Percentiles rank a stretch among this genome's conserved stretches.
These are phyloP conservation scores for Ajuga chamaepitys DNA, from an alignment of 257 asterid genomes.

Conservation along the genomic window DNA sequence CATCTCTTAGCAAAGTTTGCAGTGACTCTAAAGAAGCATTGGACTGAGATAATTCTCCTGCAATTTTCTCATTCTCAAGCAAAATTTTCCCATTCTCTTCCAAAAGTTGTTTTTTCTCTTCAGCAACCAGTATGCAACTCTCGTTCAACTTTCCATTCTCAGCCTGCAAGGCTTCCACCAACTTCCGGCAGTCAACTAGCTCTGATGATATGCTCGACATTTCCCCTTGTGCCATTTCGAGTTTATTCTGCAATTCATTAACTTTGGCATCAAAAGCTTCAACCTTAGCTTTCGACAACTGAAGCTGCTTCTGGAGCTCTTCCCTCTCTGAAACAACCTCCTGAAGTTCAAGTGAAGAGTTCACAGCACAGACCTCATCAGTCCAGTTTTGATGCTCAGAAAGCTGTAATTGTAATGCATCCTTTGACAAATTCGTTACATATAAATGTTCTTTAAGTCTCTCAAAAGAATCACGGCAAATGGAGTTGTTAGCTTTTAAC, in stretches of 20 bases:
- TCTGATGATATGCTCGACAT: constrained; percentile 56
- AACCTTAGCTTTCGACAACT: constrained; percentile 48
- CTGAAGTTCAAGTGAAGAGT: constrained; percentile 47
- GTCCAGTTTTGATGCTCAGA: constrained; percentile 49
- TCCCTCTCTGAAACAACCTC: constrained; percentile 42
- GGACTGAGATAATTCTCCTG: constrained; percentile 46
- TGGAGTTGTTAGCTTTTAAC: constrained; percentile 17
- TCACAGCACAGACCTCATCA: constrained; percentile 37
- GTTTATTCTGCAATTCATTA: constrained; percentile 52
- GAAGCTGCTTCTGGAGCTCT: constrained; percentile 51
- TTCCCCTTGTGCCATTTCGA: constrained; percentile 53
- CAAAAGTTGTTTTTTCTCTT: constrained; percentile 50
- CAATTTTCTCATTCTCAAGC: constrained; percentile 46
- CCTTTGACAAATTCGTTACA: constrained; percentile 58
- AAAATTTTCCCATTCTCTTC: constrained; percentile 39
- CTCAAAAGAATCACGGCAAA: constrained; percentile 40
- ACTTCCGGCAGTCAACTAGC: constrained; percentile 49
- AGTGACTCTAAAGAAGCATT: constrained; percentile 44
- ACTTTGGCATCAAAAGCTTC: constrained; percentile 45
- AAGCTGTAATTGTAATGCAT: constrained; percentile 52
- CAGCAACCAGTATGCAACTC: constrained; percentile 32
- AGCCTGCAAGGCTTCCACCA: constrained; percentile 41
- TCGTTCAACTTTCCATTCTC: constrained; percentile 51
- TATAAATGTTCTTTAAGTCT: constrained; percentile 72
- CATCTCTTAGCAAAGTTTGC: constrained; percentile 45